Percentiles rank a stretch among this genome's conserved stretches.
Evolutionary conservation across 2,329 filamentous ascomycete species (phyloP).

Genomic region (Arthroderma sp.): DNA sequence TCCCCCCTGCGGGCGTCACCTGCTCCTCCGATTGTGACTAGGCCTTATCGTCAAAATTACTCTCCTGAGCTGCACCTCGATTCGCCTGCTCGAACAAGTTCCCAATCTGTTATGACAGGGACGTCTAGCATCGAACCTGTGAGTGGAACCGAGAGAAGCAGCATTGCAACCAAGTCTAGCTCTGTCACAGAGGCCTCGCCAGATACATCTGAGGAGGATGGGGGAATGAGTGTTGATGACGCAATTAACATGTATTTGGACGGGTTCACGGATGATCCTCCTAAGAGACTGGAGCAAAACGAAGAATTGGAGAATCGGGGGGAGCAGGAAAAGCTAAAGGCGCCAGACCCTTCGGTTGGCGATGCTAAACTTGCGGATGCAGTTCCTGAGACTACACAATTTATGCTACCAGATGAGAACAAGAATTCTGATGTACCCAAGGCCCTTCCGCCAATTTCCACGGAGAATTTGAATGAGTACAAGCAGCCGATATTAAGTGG

Average conservation of each 20-base stretch:
- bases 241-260: slow-evolving; percentile 48
- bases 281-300: slow-evolving; percentile 23
- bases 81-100: slow-evolving; percentile 39
- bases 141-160: slow-evolving; percentile 67
- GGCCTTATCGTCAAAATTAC: slow-evolving; percentile 6
- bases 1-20: slow-evolving; percentile 2
- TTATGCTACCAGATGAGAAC: too few relatives aligned
- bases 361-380: too few relatives aligned
- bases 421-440: too few relatives aligned
- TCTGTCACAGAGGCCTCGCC: slow-evolving; percentile 50
- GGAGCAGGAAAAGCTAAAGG: too few relatives aligned
- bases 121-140: slow-evolving; percentile 43
- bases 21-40: not conserved
- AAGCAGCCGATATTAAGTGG: slow-evolving; percentile 13
- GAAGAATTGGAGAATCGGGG: too few relatives aligned
- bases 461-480: too few relatives aligned
- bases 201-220: slow-evolving; percentile 48
- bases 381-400: too few relatives aligned
- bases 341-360: too few relatives aligned
- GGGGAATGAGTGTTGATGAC: slow-evolving; percentile 46
- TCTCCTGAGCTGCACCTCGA: slow-evolving; percentile 20
- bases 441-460: too few relatives aligned
- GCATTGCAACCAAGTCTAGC: slow-evolving; percentile 65
- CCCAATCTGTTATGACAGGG: slow-evolving; percentile 46
- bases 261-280: slow-evolving; percentile 36